Percentiles rank a stretch among this genome's conserved stretches.
Evolutionary conservation across 805 yeast genomes (phyloP).

Genomic region (Spathaspora hagerdaliae): DNA sequence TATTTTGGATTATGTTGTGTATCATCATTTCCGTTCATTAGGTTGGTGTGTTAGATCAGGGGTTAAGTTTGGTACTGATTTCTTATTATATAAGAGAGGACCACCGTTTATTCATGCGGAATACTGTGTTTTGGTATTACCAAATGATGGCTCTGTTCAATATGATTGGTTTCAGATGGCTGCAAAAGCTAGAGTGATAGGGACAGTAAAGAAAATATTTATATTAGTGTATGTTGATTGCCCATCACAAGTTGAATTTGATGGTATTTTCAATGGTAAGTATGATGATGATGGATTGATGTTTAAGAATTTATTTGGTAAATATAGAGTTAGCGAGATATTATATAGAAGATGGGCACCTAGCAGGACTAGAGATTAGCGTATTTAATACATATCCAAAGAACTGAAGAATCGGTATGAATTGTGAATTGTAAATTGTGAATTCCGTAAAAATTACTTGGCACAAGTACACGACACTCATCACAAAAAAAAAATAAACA

Average conservation of each 20-base stretch:
- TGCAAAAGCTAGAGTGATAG: constrained; percentile 72
- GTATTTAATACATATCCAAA: not conserved
- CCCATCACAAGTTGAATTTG: constrained; percentile 38
- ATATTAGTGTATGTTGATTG: constrained; percentile 63
- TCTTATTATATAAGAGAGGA: constrained; percentile 77
- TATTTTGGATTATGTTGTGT: constrained; percentile 60
- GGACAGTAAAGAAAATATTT: constrained; percentile 80
- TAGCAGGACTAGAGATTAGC: constrained; percentile 70
- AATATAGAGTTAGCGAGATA: constrained; percentile 59
- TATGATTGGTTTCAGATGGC: constrained; percentile 58
- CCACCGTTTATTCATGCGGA: constrained; percentile 97
- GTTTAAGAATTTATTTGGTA: constrained; percentile 29
- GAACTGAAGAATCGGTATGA: not conserved
- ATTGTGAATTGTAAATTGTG: not conserved
- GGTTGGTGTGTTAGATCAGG: constrained; percentile 97
- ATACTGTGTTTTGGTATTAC: constrained; percentile 58
- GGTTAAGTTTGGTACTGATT: constrained; percentile 88
- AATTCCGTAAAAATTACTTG: not conserved
- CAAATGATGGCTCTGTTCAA: constrained; percentile 30
- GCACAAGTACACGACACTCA: not conserved
- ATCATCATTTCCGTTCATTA: constrained; percentile 79
- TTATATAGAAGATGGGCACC: constrained; percentile 83
- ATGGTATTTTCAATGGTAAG: constrained; percentile 14
- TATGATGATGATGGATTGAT: constrained; percentile 12
- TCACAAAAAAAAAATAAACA: not conserved